Conservation (phyloP, 208 protist genomes). For the Trypanosoma melophagium region DNA sequence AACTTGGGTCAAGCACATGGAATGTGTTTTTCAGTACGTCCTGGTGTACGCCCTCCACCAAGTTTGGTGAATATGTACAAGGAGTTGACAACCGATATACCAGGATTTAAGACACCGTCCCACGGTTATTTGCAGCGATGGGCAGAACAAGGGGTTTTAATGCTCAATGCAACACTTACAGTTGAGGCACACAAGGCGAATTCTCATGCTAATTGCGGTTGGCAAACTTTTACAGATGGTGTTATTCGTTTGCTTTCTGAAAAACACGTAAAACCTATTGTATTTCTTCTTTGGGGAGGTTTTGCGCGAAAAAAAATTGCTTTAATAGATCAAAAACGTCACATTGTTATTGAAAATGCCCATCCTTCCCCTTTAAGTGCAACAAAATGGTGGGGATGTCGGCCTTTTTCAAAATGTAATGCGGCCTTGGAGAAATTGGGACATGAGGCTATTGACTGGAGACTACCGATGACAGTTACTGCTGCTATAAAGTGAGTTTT, state of each 20-base stretch:
- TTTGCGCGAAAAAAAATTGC: conserved; percentile 91
- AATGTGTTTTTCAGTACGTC: conserved; percentile 94
- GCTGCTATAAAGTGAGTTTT: neutral
- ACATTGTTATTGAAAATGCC: conserved; percentile 87
- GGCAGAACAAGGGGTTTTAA: conserved; percentile 96
- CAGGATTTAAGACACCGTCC: conserved; percentile 76
- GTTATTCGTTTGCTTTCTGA: conserved; percentile 87
- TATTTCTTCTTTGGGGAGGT: conserved; percentile 96
- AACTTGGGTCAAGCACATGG: conserved; percentile 95
- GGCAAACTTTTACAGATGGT: conserved; percentile 95
- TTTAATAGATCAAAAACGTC: conserved; percentile 82
- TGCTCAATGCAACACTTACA: conserved; percentile 96
- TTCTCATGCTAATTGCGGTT: conserved; percentile 92
- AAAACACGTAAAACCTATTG: conserved; percentile 58
- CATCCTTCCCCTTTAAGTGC: conserved; percentile 89
- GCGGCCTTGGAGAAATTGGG: conserved; percentile 51
- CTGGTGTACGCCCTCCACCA: conserved; percentile 83
- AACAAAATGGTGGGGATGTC: conserved; percentile 71
- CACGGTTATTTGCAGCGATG: conserved; percentile 95
- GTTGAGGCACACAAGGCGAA: conserved; percentile 92
- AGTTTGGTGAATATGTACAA: conserved; percentile 97
- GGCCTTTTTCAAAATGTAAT: conserved; percentile 89
- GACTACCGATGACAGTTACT: conserved; percentile 38
- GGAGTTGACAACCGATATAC: conserved; percentile 88
- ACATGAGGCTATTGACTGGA: conserved; percentile 81